Evolutionary conservation across 2,329 filamentous ascomycete genomes (phyloP).

Genomic region (Grosmannia penicillata): DNA sequence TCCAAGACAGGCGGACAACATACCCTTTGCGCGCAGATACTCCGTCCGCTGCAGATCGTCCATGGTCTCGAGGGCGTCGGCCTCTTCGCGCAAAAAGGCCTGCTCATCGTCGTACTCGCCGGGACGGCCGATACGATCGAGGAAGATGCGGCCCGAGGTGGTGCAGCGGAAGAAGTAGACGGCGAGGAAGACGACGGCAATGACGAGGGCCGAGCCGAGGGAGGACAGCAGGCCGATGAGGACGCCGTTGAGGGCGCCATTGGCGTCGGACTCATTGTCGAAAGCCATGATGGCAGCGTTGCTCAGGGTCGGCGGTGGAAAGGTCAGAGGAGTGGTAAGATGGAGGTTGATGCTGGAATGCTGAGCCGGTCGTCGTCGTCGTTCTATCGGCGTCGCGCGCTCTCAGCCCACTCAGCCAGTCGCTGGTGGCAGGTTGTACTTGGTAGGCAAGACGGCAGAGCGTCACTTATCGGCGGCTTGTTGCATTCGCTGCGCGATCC

Average conservation of each 20-base stretch:
- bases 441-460: slow-evolving; percentile 1
- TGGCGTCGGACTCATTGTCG: slow-evolving; percentile 6
- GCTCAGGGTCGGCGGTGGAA: not conserved
- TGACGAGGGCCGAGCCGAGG: slow-evolving; percentile 78
- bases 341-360: no score
- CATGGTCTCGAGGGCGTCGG: slow-evolving; percentile 88
- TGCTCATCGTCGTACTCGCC: slow-evolving; percentile 98
- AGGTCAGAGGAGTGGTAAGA: no score
- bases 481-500: slow-evolving; percentile 1
- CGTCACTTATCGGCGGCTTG: slow-evolving; percentile 1
- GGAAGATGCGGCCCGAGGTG: slow-evolving; percentile 70
- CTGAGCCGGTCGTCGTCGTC: no score
- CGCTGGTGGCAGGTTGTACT: not conserved
- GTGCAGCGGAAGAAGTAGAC: slow-evolving; percentile 95
- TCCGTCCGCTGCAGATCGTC: slow-evolving; percentile 82
- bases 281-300: not conserved
- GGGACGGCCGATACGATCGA: slow-evolving; percentile 83
- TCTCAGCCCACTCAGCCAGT: no score
- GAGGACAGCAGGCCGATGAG: slow-evolving; percentile 91
- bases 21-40: slow-evolving; percentile 92
- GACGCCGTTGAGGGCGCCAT: slow-evolving; percentile 48
- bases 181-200: slow-evolving; percentile 62
- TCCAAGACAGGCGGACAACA: slow-evolving; percentile 9
- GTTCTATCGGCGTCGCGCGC: no score
- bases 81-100: slow-evolving; percentile 84